Conservation (phyloP, 768 basidiomycete species). For the Boletus patriciae region DNA sequence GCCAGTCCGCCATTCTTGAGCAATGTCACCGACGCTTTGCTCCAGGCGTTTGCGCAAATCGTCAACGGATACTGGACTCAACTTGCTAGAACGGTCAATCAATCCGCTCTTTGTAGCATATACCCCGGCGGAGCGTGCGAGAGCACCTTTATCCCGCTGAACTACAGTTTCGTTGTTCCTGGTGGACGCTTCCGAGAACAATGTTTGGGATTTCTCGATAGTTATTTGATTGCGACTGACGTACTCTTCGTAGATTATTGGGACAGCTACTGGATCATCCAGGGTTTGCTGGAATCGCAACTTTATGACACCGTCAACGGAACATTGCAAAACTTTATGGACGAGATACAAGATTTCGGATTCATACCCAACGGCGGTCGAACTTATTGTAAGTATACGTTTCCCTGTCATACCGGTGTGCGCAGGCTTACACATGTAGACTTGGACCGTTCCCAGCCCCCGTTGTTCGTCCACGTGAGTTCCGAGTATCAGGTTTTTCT, state of each 20-base stretch:
- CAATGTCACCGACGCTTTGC: constrained; percentile 66
- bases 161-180: constrained; percentile 89
- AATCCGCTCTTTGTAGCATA: constrained; percentile 59
- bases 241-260: constrained; percentile 44
- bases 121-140: constrained; percentile 58
- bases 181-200: constrained; percentile 85
- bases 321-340: constrained; percentile 93
- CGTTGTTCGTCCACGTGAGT: constrained; percentile 76
- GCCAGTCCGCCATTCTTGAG: constrained; percentile 63
- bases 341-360: constrained; percentile 78
- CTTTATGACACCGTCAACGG: constrained; percentile 70
- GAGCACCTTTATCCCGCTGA: constrained; percentile 84
- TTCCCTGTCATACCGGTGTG: background rate
- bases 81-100: constrained; percentile 74
- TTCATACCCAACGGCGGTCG: constrained; percentile 96
- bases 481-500: background rate
- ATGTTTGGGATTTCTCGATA: constrained; percentile 50
- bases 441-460: constrained; percentile 89
- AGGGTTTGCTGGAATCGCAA: constrained; percentile 82
- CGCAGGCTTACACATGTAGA: constrained; percentile 41
- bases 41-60: constrained; percentile 70
- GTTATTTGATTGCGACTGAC: background rate
- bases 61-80: constrained; percentile 87
- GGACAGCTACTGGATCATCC: constrained; percentile 84
- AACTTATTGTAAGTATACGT: constrained; percentile 66